Conservation (phyloP, 257 asterid species). For the Oldenlandia corymbosa region DNA sequence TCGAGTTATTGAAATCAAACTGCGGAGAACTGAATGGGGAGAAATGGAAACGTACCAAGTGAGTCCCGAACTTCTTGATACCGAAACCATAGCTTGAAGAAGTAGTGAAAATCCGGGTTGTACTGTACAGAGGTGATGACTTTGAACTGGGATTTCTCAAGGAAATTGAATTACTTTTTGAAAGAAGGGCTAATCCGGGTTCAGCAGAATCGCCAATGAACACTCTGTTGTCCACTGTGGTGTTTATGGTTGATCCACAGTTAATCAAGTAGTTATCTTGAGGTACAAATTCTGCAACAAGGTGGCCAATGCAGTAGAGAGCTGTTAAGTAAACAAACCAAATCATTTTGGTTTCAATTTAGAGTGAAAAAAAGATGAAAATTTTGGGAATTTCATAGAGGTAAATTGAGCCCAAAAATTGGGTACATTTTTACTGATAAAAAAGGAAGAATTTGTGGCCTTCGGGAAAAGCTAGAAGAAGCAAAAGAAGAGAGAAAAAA, state of each 20-base stretch:
- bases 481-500: too few relatives aligned
- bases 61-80: conserved; percentile 54
- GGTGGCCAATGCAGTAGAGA: conserved; percentile 10
- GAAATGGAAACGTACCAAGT: conserved; percentile 70
- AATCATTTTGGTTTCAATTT: not conserved
- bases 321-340: not conserved
- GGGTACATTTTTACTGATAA: not conserved
- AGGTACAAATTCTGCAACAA: conserved; percentile 48
- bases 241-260: conserved; percentile 54
- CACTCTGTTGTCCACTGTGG: conserved; percentile 40
- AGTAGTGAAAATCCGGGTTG: conserved; percentile 61
- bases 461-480: too few relatives aligned
- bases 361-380: not conserved
- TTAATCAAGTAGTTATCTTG: conserved; percentile 59
- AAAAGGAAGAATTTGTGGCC: not conserved
- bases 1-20: conserved; percentile 36
- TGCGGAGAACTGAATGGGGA: conserved; percentile 41
- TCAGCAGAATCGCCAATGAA: conserved; percentile 48
- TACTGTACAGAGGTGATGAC: conserved; percentile 34
- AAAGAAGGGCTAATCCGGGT: conserved; percentile 16
- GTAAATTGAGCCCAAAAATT: not conserved
- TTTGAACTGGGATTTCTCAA: conserved; percentile 39
- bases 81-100: conserved; percentile 39
- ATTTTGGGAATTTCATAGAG: not conserved
- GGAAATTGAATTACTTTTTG: conserved; percentile 50